Evolutionary conservation across 257 asterid genomes (phyloP), one percentile per base, ranked within the genome.

Genomic region (Parsonsia alboflavescens): DNA sequence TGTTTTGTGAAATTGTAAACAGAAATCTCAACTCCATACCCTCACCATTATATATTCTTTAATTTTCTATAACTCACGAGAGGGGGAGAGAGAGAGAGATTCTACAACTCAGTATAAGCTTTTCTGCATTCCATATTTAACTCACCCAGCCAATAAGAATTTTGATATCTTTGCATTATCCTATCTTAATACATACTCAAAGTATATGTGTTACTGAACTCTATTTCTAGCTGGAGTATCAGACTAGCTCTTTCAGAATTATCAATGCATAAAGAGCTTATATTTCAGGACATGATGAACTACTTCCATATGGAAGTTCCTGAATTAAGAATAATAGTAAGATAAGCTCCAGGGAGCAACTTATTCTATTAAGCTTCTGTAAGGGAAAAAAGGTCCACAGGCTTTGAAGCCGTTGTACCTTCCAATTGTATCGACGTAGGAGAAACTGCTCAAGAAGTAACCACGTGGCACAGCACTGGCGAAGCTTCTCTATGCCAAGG

Each of bases 401-500:
- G 54, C 17, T 50, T 13, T 46, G 71, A 62, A 69, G 74, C 71
- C 80, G n/a, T 61, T 64, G 16, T 81, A 92, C 99, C 93, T 91
- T 94, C 99, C 99, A 94, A 76, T 86, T 89, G 82, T 92, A 89
- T 74, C 22, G 86, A 69, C 93, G 89, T 74, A 92, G 86, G 81
- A 94, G 97, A 85, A 88, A 87, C 81, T 94, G 97, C 89, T 94
- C 99, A 63, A 90, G 93, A 78, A 90, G 90, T 87, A 94, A 84
- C 99, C 99, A 94, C 46, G 97, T 87, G 36, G 96, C 83, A 89
- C 97, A 94, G 80, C 93, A 85, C 78, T 87, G 97, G 76, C 98
- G 99, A 72, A 94, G 98, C 85, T 88, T 94, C 91, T 94, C 96
- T 82, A 92, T 90, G 73, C 99, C 99, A 81, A 94, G 96, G 70